phyloP scores from a whole-genome alignment of 2,329 filamentous ascomycete genomes.

The Cadophora sp. region DNA sequence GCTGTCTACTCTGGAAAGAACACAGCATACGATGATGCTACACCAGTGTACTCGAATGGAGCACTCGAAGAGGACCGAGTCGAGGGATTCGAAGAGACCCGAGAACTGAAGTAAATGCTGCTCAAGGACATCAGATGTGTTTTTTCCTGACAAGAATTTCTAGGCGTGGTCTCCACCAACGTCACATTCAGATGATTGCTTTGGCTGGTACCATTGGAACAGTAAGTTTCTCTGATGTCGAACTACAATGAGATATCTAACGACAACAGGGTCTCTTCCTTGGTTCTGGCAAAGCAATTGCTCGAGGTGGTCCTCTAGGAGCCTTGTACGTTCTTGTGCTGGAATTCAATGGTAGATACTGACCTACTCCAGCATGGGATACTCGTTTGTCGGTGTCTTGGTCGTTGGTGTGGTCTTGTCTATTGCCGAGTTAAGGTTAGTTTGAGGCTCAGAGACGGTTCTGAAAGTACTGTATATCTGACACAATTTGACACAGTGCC shows the following conservation, averaged over 20 bases:
- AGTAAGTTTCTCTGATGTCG: slow-evolving; percentile 22
- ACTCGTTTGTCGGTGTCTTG: slow-evolving; percentile 56
- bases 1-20: slow-evolving; percentile 17
- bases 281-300: slow-evolving; percentile 56
- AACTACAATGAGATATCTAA: slow-evolving; percentile 3
- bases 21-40: slow-evolving; percentile 13
- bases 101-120: slow-evolving; percentile 31
- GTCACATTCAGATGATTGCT: slow-evolving; percentile 53
- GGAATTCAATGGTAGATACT: slow-evolving; percentile 16
- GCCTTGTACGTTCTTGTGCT: slow-evolving; percentile 47
- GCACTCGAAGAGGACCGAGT: slow-evolving; percentile 15
- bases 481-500: slow-evolving; percentile 37
- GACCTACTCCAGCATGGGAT: slow-evolving; percentile 49
- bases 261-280: slow-evolving; percentile 30
- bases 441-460: neutral
- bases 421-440: slow-evolving; percentile 55
- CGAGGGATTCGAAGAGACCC: slow-evolving; percentile 32
- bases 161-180: slow-evolving; percentile 51
- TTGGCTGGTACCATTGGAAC: slow-evolving; percentile 56
- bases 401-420: slow-evolving; percentile 58
- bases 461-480: neutral
- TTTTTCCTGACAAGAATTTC: slow-evolving; percentile 41
- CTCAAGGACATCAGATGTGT: neutral
- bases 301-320: slow-evolving; percentile 58
- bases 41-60: slow-evolving; percentile 16